These are phyloP conservation scores for Zarea fungicola DNA, from an alignment of 2,329 filamentous ascomycete genomes.

Conservation along the genomic window DNA sequence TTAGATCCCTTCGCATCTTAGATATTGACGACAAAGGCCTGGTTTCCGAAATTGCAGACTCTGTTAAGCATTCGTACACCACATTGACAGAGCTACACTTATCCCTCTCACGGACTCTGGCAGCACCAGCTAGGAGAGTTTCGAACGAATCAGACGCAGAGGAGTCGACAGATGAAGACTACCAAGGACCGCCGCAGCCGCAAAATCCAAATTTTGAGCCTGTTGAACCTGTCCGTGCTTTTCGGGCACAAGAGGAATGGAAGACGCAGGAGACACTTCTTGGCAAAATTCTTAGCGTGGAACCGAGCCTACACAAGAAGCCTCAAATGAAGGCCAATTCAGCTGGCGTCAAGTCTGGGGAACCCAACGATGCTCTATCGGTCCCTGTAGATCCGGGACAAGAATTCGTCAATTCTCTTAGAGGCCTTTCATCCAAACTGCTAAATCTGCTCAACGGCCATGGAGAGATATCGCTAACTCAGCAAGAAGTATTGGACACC, in stretches of 20 bases:
- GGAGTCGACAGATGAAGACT: slow-evolving; percentile 51
- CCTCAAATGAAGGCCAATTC: slow-evolving; percentile 21
- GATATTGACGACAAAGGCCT: slow-evolving; percentile 57
- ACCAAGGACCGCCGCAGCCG: slow-evolving; percentile 37
- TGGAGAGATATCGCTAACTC: slow-evolving; percentile 27
- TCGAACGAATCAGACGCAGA: slow-evolving; percentile 37
- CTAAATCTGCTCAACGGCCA: slow-evolving; percentile 37
- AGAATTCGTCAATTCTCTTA: slow-evolving; percentile 30
- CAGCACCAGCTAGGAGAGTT: slow-evolving; percentile 34
- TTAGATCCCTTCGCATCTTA: slow-evolving; percentile 49
- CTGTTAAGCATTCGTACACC: slow-evolving; percentile 49
- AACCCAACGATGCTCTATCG: neutral
- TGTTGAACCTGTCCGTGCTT: slow-evolving; percentile 39
- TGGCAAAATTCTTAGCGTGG: slow-evolving; percentile 47
- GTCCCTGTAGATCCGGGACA: slow-evolving; percentile 25
- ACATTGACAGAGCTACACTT: slow-evolving; percentile 51
- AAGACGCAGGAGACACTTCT: slow-evolving; percentile 50
- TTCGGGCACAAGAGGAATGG: slow-evolving; percentile 47
- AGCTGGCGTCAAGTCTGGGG: slow-evolving; percentile 15
- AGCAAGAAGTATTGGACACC: slow-evolving; percentile 44
- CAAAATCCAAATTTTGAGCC: slow-evolving; percentile 30
- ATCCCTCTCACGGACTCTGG: slow-evolving; percentile 52
- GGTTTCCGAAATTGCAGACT: slow-evolving; percentile 49
- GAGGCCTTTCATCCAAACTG: slow-evolving; percentile 37
- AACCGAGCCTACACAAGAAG: slow-evolving; percentile 35